Evolutionary conservation across 257 asterid species (phyloP).

Genomic region (Jaltomata sinuosa): DNA sequence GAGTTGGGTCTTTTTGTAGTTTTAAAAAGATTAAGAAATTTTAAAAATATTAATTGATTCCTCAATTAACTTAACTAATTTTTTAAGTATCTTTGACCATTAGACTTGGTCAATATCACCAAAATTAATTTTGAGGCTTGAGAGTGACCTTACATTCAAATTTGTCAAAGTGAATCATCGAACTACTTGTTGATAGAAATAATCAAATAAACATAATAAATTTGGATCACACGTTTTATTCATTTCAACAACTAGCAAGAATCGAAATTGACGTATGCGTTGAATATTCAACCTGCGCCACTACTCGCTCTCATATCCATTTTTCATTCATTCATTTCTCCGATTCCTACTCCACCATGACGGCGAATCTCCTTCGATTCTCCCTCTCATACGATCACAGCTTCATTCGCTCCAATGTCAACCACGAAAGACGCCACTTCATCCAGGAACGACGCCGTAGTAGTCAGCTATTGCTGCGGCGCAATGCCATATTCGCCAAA

Average conservation of each 20-base stretch:
- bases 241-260: not conserved
- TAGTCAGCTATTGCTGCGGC: constrained; percentile 17
- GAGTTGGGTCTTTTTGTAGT: too few relatives aligned
- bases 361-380: constrained; percentile 55
- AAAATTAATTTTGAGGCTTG: too few relatives aligned
- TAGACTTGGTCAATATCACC: too few relatives aligned
- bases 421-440: constrained; percentile 16
- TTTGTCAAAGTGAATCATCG: too few relatives aligned
- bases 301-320: not conserved
- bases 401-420: constrained; percentile 10
- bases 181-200: not conserved
- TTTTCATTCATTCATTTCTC: not conserved
- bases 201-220: not conserved
- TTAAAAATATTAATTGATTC: too few relatives aligned
- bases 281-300: not conserved
- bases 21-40: too few relatives aligned
- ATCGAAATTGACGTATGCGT: not conserved
- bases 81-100: too few relatives aligned
- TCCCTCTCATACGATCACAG: constrained; percentile 30
- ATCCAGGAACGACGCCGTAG: constrained; percentile 15
- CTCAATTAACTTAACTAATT: too few relatives aligned
- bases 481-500: constrained; percentile 23
- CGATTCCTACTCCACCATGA: not conserved
- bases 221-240: not conserved
- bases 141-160: too few relatives aligned